Percentiles rank a stretch among this genome's conserved stretches.
Evolutionary conservation across 1,139 yeast species (phyloP).

Genomic region (Candida buenavistaensis): DNA sequence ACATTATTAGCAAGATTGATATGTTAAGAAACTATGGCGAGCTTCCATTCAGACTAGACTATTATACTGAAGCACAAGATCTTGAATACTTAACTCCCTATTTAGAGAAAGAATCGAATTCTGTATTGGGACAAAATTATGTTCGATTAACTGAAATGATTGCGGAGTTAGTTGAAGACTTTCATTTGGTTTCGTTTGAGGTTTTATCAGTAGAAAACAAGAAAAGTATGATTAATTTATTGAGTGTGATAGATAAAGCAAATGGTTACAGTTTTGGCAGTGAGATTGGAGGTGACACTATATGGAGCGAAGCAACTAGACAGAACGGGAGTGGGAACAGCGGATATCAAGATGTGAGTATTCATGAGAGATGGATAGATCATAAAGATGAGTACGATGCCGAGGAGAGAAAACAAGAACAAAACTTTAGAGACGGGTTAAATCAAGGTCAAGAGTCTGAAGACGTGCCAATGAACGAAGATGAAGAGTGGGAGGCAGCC

Average conservation of each 20-base stretch:
- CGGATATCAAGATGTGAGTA: slow-evolving; percentile 55
- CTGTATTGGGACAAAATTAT: slow-evolving; percentile 61
- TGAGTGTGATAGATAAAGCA: slow-evolving; percentile 81
- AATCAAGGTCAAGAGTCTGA: slow-evolving; percentile 8
- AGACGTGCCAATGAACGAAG: slow-evolving; percentile 45
- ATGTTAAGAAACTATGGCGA: slow-evolving; percentile 60
- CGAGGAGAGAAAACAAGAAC: slow-evolving; percentile 26
- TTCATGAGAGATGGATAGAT: slow-evolving; percentile 96
- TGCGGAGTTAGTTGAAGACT: slow-evolving; percentile 83
- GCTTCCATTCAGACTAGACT: slow-evolving; percentile 74
- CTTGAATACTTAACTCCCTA: slow-evolving; percentile 66
- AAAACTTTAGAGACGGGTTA: slow-evolving; percentile 15
- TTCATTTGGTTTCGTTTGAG: slow-evolving; percentile 83
- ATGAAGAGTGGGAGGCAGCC: slow-evolving; percentile 72
- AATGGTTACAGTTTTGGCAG: slow-evolving; percentile 92
- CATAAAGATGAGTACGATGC: slow-evolving; percentile 64
- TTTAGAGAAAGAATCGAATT: slow-evolving; percentile 66
- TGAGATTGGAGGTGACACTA: slow-evolving; percentile 92
- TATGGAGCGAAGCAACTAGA: slow-evolving; percentile 94
- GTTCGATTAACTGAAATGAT: slow-evolving; percentile 74
- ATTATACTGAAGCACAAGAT: slow-evolving; percentile 91
- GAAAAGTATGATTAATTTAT: slow-evolving; percentile 80
- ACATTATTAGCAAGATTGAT: slow-evolving; percentile 81
- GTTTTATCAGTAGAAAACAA: slow-evolving; percentile 91
- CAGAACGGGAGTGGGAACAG: slow-evolving; percentile 51